Base-by-base conservation (phyloP, 192 early-diverging fungal species). In the Kappamyces sp. region DNA sequence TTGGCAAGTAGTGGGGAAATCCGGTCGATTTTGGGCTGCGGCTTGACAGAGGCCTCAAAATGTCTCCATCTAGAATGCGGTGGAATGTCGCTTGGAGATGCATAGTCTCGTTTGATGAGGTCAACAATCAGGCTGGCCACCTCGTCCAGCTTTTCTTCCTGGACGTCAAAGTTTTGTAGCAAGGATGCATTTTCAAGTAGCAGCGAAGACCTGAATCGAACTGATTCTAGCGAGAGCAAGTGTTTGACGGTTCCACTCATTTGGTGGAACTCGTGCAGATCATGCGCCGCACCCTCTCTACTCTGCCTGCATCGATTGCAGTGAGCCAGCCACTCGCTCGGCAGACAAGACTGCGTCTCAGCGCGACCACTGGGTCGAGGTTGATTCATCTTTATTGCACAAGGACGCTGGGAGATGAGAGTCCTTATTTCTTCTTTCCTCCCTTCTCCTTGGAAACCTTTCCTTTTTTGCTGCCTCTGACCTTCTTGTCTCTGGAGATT, bases 401-500 rank as follows among this genome's bases (percentile, higher is more conserved):
- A 23, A 23, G 23, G 23, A 23, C 23, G 23, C 23, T 23, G 23
- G 23, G 23, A 23, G 23, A 23, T 23, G 23, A 23, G 23, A 23
- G 23, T 23, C 44, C 44, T 46, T 12, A 10, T 13, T 46, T 46
- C 9, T 46, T 46, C 13, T 46, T 23, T 23, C 23, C 23, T 23
- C 39, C 15, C 51, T 70, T 67, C 58, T 71, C 51, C 64, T 77
- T 75, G 63, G 58, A 51, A 10, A 44, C 59, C 39, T 51, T 55
- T 47, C 72, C 72, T 87, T 95, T 98, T 79, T 89, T 91, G 76
- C 91, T 93, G 75, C 94, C 94, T 69, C 88, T 84, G 85, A 94
- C 80, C 88, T 94, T 98, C 92, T 98, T 98, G 74, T 83, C 74
- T 71, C 96, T 23, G 23, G 23, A 23, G 84, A 90, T 98, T 98